These are phyloP conservation scores for Ophiostoma tasmaniense DNA, from an alignment of 2,329 filamentous ascomycete species.

Conservation along the genomic window DNA sequence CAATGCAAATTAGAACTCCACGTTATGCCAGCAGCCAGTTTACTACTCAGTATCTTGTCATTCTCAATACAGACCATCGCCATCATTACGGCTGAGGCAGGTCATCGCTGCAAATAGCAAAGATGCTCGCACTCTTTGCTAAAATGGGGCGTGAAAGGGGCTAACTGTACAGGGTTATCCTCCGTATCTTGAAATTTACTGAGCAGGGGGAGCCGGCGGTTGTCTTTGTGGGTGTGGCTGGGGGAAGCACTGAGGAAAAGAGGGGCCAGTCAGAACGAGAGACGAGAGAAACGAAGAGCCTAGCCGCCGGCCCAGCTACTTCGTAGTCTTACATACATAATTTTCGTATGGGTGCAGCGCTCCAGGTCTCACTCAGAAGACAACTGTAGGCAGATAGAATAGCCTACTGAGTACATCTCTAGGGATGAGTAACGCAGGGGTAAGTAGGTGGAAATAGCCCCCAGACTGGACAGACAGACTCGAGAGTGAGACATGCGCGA, in stretches of 20 bases:
- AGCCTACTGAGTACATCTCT: too few relatives aligned
- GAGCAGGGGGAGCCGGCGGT: neutral
- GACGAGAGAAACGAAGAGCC: neutral
- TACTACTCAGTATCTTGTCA: too few relatives aligned
- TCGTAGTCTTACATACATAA: too few relatives aligned
- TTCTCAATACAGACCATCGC: too few relatives aligned
- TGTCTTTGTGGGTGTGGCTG: neutral
- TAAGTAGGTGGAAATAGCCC: neutral
- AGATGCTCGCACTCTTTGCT: neutral
- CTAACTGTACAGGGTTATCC: constrained; percentile 2
- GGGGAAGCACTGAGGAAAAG: neutral
- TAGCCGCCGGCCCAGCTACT: neutral
- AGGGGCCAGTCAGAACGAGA: neutral
- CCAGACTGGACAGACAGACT: neutral
- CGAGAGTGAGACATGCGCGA: neutral
- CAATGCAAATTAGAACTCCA: too few relatives aligned
- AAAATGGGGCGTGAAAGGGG: neutral
- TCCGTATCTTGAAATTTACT: neutral
- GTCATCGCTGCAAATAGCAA: neutral
- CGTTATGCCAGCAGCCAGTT: too few relatives aligned
- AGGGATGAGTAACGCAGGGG: too few relatives aligned
- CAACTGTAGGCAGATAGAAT: too few relatives aligned
- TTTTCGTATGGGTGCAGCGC: too few relatives aligned
- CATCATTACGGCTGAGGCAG: neutral
- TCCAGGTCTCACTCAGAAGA: neutral